Base-by-base conservation (phyloP, 352 stramenopile genomes). In the Phytophthora colocasiae region DNA sequence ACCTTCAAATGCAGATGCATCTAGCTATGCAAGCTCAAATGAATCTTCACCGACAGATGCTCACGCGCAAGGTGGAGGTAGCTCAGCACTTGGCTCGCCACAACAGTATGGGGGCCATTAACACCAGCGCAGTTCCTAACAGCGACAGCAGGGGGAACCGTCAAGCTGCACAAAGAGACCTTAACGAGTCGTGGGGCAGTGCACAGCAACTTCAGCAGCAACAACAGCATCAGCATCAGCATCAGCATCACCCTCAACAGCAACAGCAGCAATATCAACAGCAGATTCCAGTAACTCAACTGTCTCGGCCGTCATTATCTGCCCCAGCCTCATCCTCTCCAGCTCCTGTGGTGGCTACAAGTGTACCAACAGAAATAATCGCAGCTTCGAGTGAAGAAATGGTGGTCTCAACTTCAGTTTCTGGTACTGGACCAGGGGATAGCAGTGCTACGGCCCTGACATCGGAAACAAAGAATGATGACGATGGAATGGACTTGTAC, bases 1-100 rank as follows among this genome's bases (percentile, higher is more conserved):
- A 94, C 52, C 58, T 94, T 29, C 87, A 93, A 40, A 61, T 93
- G 65, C 85, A 94, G 61, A 95, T 95, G 83, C 88, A 96, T 58
- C 61, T 93, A 66, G 85, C 85, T 17, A 95, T 96, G 86, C 87
- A 95, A 63, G 83, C 86, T 51, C 88, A 96, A 53, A 96, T 96
- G 88, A 93, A 92, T 45, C 63, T 96, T 38, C 87, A 96, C 58
- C 87, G 86, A 2, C 85, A 96, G 56, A 96, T 96, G 87, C 80
- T 96, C 19, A 91, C 76, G 50, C 87, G 87, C 55, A 96, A 96
- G 52, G 87, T 94, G 29, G 84, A 90, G 41, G 85, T 94, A 19
- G 90, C 87, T 7, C 84, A 95, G 40, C 77, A 89, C 60, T 64
- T 80, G 68, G 74, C 51, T 44, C 47, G 69, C 8, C 69, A 75